Evolutionary conservation across 371 early-diverging fungal genomes (phyloP).

Genomic region (Mucor lusitanicus): DNA sequence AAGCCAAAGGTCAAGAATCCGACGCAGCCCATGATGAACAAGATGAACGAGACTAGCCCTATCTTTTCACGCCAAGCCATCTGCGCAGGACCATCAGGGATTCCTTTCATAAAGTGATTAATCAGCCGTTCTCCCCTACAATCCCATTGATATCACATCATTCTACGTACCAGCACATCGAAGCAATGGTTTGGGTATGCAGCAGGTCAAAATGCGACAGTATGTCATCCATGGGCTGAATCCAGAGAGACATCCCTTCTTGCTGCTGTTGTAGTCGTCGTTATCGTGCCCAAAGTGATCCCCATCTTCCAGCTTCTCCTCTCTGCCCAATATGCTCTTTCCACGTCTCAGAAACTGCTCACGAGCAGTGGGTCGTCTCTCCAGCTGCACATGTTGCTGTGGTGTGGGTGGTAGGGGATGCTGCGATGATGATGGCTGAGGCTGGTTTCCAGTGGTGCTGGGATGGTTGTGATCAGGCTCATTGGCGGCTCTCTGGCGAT

Average conservation of each 20-base stretch:
- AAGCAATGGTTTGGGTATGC: slow-evolving; percentile 44
- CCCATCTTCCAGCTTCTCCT: slow-evolving; percentile 29
- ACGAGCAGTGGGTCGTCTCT: slow-evolving; percentile 23
- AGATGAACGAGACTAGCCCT: slow-evolving; percentile 69
- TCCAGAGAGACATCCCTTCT: slow-evolving; percentile 1
- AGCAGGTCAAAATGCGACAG: slow-evolving; percentile 57
- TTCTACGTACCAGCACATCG: slow-evolving; percentile 17
- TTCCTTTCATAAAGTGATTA: slow-evolving; percentile 32
- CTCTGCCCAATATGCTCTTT: slow-evolving; percentile 45
- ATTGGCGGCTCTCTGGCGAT: slow-evolving; percentile 49
- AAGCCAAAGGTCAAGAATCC: slow-evolving; percentile 68
- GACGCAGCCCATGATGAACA: slow-evolving; percentile 49
- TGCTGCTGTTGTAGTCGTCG: neutral
- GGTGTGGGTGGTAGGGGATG: neutral
- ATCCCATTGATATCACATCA: neutral
- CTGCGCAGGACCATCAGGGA: slow-evolving; percentile 51
- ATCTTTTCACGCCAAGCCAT: slow-evolving; percentile 89
- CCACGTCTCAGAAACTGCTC: slow-evolving; percentile 35
- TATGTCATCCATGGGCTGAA: slow-evolving; percentile 52
- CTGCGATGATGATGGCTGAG: slow-evolving; percentile 2
- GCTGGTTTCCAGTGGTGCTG: slow-evolving; percentile 41
- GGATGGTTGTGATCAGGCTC: slow-evolving; percentile 20
- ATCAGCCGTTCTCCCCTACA: neutral
- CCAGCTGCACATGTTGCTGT: slow-evolving; percentile 5
- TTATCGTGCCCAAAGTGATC: neutral